Conservation (phyloP, 768 basidiomycete genomes). For the Daedaleopsis nitida region DNA sequence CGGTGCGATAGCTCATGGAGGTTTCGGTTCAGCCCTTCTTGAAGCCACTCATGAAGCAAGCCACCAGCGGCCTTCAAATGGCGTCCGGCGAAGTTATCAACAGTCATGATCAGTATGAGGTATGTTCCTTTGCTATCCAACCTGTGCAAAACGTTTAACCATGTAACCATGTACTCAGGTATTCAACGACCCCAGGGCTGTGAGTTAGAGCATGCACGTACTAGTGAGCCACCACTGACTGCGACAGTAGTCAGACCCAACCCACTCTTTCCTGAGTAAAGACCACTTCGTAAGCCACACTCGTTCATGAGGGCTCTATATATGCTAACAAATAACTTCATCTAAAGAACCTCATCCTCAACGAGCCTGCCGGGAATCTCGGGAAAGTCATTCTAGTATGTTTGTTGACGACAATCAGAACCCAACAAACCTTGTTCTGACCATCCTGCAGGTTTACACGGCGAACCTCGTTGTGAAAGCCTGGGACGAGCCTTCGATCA, state of each 20-base stretch:
- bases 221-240: background rate
- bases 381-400: slow-evolving; percentile 69
- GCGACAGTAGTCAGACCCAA: slow-evolving; percentile 69
- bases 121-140: slow-evolving; percentile 16
- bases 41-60: slow-evolving; percentile 74
- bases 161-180: slow-evolving; percentile 39
- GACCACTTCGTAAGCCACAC: slow-evolving; percentile 73
- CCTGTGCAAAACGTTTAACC: background rate
- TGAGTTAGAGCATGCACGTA: slow-evolving; percentile 35
- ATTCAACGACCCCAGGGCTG: slow-evolving; percentile 81
- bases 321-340: too few relatives aligned
- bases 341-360: slow-evolving; percentile 70
- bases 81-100: slow-evolving; percentile 80
- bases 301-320: too few relatives aligned
- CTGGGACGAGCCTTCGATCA: slow-evolving; percentile 73
- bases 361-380: slow-evolving; percentile 79
- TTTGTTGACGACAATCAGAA: background rate
- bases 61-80: slow-evolving; percentile 59
- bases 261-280: slow-evolving; percentile 87
- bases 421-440: background rate
- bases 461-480: slow-evolving; percentile 73
- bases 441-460: slow-evolving; percentile 50
- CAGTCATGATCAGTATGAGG: slow-evolving; percentile 81
- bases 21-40: slow-evolving; percentile 62
- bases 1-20: background rate